Base-by-base conservation (phyloP, 768 basidiomycete species). In the Boletales sp. region DNA sequence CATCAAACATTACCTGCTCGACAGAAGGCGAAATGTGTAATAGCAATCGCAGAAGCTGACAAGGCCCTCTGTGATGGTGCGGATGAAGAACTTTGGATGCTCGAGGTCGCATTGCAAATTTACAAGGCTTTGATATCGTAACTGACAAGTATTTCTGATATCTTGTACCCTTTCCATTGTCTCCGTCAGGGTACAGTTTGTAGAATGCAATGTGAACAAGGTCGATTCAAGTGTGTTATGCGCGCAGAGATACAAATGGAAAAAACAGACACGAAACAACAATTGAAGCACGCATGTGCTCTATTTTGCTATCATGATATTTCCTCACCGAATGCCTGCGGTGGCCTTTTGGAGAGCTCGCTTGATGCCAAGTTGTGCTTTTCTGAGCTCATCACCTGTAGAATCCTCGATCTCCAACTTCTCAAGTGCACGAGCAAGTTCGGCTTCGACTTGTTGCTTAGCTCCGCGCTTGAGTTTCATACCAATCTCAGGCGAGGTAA, bases 381-480 rank as follows among this genome's bases (percentile, higher is more conserved):
- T 96, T 75, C 87, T 90, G 65, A 99, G 83, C 72, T 99, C 93
- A 70, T 98, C 96, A 48, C 84, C 84, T 30, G 88, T 77, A 53
- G 91, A 90, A 51, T 95, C 91, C 76, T 96, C 95, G 55, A 96
- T 90, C 81, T 98, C 96, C 68, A 99, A 80, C 77, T 93, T 94
- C 84, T 98, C 96, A 43, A 98, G 82, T 30, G 96, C 94, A 67
- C 94, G 90, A 46, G 96, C 94, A 56, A 99, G 92, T 78, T 97
- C 96, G 56, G 88, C 80, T 80, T 99, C 96, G 59, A 99, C 91
- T 70, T 94, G 90, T 32, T 78, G 70, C 77, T 94, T 94, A 47
- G 94, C 90, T 64, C 94, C 94, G 54, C 95, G 88, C 84, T 97
- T 98, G 73, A 98, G 87, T 78, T 97, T 97, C 86, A 94, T 90